These are phyloP conservation scores for Dactylella cylindrospora DNA, from an alignment of 2,329 filamentous ascomycete genomes.

Conservation along the genomic window DNA sequence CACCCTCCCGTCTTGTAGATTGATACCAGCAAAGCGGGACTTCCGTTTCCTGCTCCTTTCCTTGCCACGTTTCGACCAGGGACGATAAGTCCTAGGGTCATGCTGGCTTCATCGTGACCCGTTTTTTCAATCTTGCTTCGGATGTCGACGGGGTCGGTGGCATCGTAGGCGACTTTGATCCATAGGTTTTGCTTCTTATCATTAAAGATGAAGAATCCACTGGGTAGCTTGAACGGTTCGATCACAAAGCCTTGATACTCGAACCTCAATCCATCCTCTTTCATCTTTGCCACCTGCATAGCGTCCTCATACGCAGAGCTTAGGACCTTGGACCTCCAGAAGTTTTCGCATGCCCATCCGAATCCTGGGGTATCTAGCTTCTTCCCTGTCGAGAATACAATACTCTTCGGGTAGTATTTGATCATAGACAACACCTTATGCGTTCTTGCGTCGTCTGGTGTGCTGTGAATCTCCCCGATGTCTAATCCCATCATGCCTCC, in stretches of 20 bases:
- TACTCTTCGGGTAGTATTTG: slow-evolving; percentile 21
- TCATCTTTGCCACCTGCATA: slow-evolving; percentile 20
- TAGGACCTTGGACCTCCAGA: slow-evolving; percentile 28
- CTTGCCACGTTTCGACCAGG: slow-evolving; percentile 16
- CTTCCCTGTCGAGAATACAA: slow-evolving; percentile 26
- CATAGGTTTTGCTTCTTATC: slow-evolving; percentile 9
- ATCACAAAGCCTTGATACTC: slow-evolving; percentile 27
- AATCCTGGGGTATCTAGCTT: slow-evolving; percentile 12
- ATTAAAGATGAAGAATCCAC: slow-evolving; percentile 14
- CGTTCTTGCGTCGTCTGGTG: slow-evolving; percentile 19
- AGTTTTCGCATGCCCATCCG: slow-evolving; percentile 29
- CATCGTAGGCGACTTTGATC: slow-evolving; percentile 29
- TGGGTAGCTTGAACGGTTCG: slow-evolving; percentile 14
- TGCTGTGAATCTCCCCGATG: slow-evolving; percentile 23
- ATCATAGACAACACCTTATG: slow-evolving; percentile 21
- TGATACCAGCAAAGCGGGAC: slow-evolving; percentile 15
- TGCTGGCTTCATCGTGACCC: slow-evolving; percentile 13
- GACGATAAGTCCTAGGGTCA: slow-evolving; percentile 20
- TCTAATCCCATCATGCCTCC: slow-evolving; percentile 22
- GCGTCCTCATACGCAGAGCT: slow-evolving; percentile 13
- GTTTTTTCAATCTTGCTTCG: slow-evolving; percentile 1
- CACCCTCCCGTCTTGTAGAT: slow-evolving; percentile 20
- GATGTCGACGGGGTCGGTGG: slow-evolving; percentile 11
- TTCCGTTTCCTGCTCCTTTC: slow-evolving; percentile 14
- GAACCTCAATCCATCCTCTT: slow-evolving; percentile 14